Evolutionary conservation across 202 grass and related monocot genomes (phyloP).

Genomic region (Zizania palustris): DNA sequence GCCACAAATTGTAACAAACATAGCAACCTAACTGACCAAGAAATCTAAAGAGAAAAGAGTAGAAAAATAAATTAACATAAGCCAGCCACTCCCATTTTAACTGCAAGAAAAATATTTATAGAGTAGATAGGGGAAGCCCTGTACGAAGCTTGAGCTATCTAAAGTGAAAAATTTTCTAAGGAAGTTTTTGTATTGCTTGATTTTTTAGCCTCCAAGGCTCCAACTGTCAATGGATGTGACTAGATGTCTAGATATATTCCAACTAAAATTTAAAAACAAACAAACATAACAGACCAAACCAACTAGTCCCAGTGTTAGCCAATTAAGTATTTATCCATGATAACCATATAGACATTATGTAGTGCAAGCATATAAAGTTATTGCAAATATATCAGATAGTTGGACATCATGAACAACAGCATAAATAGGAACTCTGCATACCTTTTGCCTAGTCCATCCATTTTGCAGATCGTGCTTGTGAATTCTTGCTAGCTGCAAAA

Average conservation of each 20-base stretch:
- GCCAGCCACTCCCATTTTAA: neutral
- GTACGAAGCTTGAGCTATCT: neutral
- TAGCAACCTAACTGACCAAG: neutral
- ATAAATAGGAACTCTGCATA: slow-evolving; percentile 38
- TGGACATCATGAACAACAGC: slow-evolving; percentile 25
- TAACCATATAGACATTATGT: neutral
- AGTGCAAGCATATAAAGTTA: slow-evolving; percentile 23
- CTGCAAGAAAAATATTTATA: slow-evolving; percentile 11
- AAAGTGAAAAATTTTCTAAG: neutral
- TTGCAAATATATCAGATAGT: slow-evolving; percentile 12
- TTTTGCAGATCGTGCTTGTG: slow-evolving; percentile 72
- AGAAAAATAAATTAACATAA: neutral
- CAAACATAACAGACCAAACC: neutral
- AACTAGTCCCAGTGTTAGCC: neutral
- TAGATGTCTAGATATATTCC: neutral
- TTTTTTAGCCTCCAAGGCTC: slow-evolving; percentile 17
- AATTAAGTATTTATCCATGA: slow-evolving; percentile 31
- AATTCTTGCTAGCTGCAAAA: slow-evolving; percentile 82
- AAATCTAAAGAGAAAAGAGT: neutral
- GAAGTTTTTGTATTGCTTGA: too few relatives aligned
- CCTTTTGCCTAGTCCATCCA: slow-evolving; percentile 99
- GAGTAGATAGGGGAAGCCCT: neutral
- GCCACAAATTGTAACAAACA: slow-evolving; percentile 16
- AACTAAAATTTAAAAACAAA: neutral
- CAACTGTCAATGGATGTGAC: neutral